These are phyloP conservation scores for Antitrichia curtipendula DNA, from an alignment of 225 moss, liverwort and hornwort genomes.

Conservation along the genomic window DNA sequence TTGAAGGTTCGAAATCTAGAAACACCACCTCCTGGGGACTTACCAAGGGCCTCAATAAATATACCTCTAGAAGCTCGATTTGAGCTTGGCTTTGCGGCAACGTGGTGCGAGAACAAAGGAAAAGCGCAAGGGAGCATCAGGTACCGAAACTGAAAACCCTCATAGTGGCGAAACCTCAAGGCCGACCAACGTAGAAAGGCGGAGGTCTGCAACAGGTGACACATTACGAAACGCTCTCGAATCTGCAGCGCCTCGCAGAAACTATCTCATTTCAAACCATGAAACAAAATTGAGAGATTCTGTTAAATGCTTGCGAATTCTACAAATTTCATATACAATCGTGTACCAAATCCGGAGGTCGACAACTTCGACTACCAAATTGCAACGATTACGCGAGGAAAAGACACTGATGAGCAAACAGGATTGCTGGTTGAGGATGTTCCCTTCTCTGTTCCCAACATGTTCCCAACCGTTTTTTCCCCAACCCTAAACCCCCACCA, in stretches of 20 bases:
- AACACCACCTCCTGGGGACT: background rate
- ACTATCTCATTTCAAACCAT: background rate
- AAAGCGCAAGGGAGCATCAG: background rate
- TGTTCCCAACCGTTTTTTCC: background rate
- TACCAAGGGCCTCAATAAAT: background rate
- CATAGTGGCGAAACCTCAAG: slow-evolving; percentile 9
- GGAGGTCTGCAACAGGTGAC: slow-evolving; percentile 18
- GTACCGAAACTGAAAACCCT: slow-evolving; percentile 9
- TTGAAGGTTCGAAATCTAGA: background rate
- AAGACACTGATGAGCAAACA: background rate
- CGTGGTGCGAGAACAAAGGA: background rate
- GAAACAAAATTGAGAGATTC: background rate
- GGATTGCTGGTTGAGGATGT: background rate
- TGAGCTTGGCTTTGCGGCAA: background rate
- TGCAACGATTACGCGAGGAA: background rate
- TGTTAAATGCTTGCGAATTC: background rate
- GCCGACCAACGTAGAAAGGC: slow-evolving; percentile 27
- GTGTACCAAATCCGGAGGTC: too few species aligned
- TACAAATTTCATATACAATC: background rate
- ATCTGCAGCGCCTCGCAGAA: background rate
- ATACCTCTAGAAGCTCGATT: background rate
- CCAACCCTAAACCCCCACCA: background rate
- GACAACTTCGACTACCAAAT: background rate
- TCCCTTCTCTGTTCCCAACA: background rate
- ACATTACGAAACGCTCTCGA: background rate